These are phyloP conservation scores for Neurospora sp. DNA, from an alignment of 495 filamentous ascomycete genomes.

Conservation along the genomic window DNA sequence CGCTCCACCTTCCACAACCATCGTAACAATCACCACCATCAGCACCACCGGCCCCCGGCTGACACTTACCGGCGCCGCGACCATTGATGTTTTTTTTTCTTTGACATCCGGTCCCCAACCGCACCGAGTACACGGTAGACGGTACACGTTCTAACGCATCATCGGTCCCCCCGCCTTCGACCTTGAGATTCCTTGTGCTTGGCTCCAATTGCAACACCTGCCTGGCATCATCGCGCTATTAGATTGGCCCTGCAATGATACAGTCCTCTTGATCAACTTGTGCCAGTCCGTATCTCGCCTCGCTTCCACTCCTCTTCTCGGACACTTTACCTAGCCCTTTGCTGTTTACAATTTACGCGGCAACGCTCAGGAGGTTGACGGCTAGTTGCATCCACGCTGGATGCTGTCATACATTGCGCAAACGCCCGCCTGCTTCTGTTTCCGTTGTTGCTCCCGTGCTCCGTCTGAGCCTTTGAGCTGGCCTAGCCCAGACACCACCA, in stretches of 20 bases:
- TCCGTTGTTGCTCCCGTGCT: background rate
- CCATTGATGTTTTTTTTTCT: background rate
- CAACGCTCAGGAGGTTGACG: slow-evolving; percentile 7
- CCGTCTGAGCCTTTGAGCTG: background rate
- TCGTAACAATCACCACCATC: background rate
- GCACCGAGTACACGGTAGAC: background rate
- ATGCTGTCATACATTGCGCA: slow-evolving; percentile 22
- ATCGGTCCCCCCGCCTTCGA: background rate
- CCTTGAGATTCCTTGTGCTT: background rate
- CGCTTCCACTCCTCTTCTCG: background rate
- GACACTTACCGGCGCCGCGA: background rate
- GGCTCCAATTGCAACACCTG: background rate
- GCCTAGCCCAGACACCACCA: background rate
- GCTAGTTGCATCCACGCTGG: slow-evolving; percentile 19
- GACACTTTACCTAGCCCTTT: background rate
- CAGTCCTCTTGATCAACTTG: background rate
- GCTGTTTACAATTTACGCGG: background rate
- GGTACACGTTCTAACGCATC: background rate
- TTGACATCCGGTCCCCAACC: background rate
- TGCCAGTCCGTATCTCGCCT: background rate
- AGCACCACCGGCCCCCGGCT: background rate
- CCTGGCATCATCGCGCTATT: background rate
- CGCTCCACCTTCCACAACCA: background rate
- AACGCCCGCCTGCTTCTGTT: slow-evolving; percentile 9
- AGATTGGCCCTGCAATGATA: background rate